Evolutionary conservation across 1,139 yeast species (phyloP).

Genomic region (Barnettozyma hawaiiensis): DNA sequence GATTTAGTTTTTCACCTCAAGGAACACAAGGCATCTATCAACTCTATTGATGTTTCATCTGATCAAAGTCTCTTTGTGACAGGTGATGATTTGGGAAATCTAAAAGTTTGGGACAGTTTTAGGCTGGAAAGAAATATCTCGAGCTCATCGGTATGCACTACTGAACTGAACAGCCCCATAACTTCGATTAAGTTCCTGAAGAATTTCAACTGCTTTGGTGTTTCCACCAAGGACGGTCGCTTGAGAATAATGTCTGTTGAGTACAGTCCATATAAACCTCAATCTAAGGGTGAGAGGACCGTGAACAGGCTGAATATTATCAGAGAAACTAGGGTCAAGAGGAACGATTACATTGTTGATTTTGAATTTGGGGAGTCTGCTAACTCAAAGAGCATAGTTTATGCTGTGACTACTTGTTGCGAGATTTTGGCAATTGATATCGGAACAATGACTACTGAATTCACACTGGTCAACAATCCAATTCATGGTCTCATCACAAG

Average conservation of each 20-base stretch:
- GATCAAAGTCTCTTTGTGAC: constrained; percentile 66
- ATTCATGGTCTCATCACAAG: constrained; percentile 61
- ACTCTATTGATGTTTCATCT: constrained; percentile 52
- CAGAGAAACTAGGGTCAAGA: constrained; percentile 38
- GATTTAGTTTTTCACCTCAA: constrained; percentile 52
- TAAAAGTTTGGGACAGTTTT: constrained; percentile 74
- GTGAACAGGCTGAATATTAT: constrained; percentile 36
- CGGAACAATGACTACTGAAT: constrained; percentile 45
- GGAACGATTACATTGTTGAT: constrained; percentile 37
- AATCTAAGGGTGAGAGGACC: constrained; percentile 7
- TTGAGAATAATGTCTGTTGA: constrained; percentile 56
- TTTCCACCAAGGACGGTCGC: constrained; percentile 60
- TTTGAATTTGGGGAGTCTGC: constrained; percentile 37
- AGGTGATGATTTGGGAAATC: constrained; percentile 67
- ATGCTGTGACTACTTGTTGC: constrained; percentile 50
- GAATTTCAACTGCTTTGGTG: constrained; percentile 61
- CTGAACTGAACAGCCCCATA: constrained; percentile 45
- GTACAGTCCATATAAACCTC: constrained; percentile 31
- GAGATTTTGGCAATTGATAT: constrained; percentile 54
- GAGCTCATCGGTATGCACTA: constrained; percentile 48
- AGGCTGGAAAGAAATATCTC: constrained; percentile 62
- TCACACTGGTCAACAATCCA: constrained; percentile 48
- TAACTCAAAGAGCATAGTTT: constrained; percentile 32
- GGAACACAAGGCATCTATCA: constrained; percentile 50
- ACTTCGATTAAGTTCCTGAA: constrained; percentile 48